Evolutionary conservation across 805 yeast genomes (phyloP).

Genomic region (Yamadazyma takamatsuzukensis): DNA sequence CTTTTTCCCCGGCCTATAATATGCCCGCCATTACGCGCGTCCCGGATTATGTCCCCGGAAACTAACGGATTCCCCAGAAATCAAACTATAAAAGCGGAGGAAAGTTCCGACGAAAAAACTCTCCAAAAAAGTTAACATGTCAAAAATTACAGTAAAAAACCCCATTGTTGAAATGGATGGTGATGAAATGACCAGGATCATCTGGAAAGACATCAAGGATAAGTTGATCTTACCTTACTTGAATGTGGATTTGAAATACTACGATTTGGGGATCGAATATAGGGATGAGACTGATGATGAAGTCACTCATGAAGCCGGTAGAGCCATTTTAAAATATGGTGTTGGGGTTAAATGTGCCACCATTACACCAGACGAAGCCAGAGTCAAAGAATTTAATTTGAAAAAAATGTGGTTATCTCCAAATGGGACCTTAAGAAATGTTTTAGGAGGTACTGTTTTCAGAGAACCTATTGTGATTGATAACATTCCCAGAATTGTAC

Average conservation of each 20-base stretch:
- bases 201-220: slow-evolving; percentile 89
- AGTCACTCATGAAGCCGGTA: slow-evolving; percentile 86
- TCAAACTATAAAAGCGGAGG: too few species aligned
- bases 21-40: too few species aligned
- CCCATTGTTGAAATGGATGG: slow-evolving; percentile 98
- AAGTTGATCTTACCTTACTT: slow-evolving; percentile 81
- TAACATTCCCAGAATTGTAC: slow-evolving; percentile 80
- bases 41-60: too few species aligned
- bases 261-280: slow-evolving; percentile 82
- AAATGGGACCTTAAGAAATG: slow-evolving; percentile 94
- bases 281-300: slow-evolving; percentile 86
- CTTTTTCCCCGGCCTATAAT: too few species aligned
- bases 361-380: slow-evolving; percentile 95
- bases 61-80: too few species aligned
- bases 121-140: too few species aligned
- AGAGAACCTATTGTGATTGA: slow-evolving; percentile 94
- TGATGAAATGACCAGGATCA: slow-evolving; percentile 95
- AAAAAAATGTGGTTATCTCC: slow-evolving; percentile 98
- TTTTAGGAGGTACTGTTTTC: slow-evolving; percentile 94
- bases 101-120: too few species aligned
- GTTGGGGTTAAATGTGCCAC: slow-evolving; percentile 98
- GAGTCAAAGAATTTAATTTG: slow-evolving; percentile 85
- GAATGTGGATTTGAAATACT: slow-evolving; percentile 85
- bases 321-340: slow-evolving; percentile 81
- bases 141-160: slow-evolving; percentile 76